Conservation (phyloP, 345 rosid species). For the Brassica cretica region DNA sequence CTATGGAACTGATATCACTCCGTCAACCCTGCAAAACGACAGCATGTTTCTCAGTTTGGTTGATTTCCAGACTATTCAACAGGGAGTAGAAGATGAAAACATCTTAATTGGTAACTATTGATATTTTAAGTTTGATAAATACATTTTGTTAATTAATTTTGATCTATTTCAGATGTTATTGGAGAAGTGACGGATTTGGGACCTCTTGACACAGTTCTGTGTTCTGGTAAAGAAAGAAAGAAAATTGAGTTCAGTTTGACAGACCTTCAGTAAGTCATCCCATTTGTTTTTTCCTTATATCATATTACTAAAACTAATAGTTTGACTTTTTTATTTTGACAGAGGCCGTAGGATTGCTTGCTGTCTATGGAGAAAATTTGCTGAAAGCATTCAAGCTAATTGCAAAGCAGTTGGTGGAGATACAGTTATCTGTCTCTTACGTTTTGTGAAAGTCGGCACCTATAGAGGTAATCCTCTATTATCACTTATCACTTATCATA, state of each 20-base stretch:
- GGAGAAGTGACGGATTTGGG: background rate
- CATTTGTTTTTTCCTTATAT: too few relatives aligned
- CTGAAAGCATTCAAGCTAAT: background rate
- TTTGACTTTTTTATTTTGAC: background rate
- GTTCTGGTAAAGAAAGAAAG: background rate
- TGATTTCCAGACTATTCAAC: background rate
- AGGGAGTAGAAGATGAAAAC: background rate
- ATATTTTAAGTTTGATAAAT: too few relatives aligned
- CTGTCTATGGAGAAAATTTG: background rate
- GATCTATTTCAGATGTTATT: background rate
- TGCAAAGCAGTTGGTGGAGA: background rate
- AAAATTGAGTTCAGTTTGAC: background rate
- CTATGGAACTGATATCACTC: background rate
- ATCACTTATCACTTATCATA: background rate
- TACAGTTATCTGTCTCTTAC: background rate
- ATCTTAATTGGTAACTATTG: background rate
- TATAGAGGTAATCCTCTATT: background rate
- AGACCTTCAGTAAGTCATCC: too few relatives aligned
- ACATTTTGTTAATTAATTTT: too few relatives aligned
- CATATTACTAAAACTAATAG: too few relatives aligned
- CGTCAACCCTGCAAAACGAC: background rate
- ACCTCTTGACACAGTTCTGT: background rate
- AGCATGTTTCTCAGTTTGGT: background rate
- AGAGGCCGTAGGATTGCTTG: background rate
- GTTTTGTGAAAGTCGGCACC: background rate